Evolutionary conservation across 2,329 filamentous ascomycete genomes (phyloP), one percentile per base, ranked within the genome.

Genomic region (Colletotrichum eremochloae): DNA sequence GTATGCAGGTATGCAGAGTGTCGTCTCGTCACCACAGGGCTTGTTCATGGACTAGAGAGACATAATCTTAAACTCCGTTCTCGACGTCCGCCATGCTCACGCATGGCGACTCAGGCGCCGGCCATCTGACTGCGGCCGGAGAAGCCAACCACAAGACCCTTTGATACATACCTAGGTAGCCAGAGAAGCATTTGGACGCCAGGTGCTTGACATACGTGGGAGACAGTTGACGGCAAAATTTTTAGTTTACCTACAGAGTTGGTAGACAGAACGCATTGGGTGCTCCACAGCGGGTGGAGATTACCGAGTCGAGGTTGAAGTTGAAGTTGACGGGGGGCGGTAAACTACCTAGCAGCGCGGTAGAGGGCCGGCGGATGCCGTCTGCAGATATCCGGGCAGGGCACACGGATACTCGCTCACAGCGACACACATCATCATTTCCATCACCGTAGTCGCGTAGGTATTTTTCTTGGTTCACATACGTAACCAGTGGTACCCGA

Each of bases 51-150:
- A 56, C 31, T 63, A 18, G 61, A 64, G 53, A 63, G 66, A 60
- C 53, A 64, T 60, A 58, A 66, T 40, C 60, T 64, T 64, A 62
- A 69, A 69, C 65, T 50, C 60, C 69, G 46, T 72, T 72, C n/a
- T 63, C 57, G 36, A 55, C 60, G 58, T 48, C 38, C 53, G 44
- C 48, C 24, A 46, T 67, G 36, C 62, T 38, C 24, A 46, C 60
- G 36, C 62, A 60, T 58, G 58, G 53, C 66, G 66, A 72, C n/a
- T 72, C 69, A 72, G 69, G 36, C 60, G 50, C 60, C 53, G 40
- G 60, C 69, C 69, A 44, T 14, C 46, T 60, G 60, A 72, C 40
- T 40, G 24, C 53, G 14, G 24, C 52, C 57, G 48, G 64, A 46
- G 50, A 58, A 52, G n/a, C 12, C 61, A 48, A 24, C 20, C 48